phyloP scores from a whole-genome alignment of 495 filamentous ascomycete genomes.

The Clohesyomyces aquaticus region DNA sequence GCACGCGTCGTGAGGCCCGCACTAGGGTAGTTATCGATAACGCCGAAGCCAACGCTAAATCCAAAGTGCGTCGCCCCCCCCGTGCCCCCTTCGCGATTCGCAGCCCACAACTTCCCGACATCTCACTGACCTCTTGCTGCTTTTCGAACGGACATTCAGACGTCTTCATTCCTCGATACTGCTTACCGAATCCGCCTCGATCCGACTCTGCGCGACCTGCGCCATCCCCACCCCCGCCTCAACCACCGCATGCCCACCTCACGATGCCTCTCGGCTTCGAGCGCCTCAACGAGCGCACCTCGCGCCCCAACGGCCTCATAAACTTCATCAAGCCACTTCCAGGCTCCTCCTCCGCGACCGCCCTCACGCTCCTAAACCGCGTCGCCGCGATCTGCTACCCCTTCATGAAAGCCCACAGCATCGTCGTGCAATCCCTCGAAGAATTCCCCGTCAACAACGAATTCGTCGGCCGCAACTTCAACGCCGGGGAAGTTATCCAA shows the following conservation, averaged over 20 bases:
- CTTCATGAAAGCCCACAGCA: conserved; percentile 70
- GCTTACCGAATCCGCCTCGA: not conserved
- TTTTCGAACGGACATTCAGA: too few relatives aligned
- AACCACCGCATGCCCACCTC: conserved; percentile 20
- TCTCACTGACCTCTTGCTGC: too few relatives aligned
- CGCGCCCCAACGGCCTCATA: conserved; percentile 69
- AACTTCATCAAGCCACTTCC: conserved; percentile 76
- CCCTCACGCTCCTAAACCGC: conserved; percentile 72
- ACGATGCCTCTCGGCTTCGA: conserved; percentile 70
- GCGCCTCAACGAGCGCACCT: conserved; percentile 66
- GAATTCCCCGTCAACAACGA: conserved; percentile 75
- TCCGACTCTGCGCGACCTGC: not conserved
- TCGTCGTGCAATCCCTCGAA: conserved; percentile 73
- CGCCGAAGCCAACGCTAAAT: conserved; percentile 14
- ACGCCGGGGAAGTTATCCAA: conserved; percentile 81
- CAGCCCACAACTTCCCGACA: too few relatives aligned
- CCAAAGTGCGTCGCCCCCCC: not conserved
- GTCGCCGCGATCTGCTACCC: conserved; percentile 78
- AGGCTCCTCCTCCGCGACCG: conserved; percentile 59
- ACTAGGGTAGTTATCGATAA: too few relatives aligned
- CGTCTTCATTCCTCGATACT: too few relatives aligned
- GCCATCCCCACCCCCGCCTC: not conserved
- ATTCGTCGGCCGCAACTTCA: conserved; percentile 81
- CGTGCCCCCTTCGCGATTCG: not conserved
- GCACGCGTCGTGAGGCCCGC: too few relatives aligned